Base-by-base conservation (phyloP, 257 asterid species). In the Solanum bukasovii region DNA sequence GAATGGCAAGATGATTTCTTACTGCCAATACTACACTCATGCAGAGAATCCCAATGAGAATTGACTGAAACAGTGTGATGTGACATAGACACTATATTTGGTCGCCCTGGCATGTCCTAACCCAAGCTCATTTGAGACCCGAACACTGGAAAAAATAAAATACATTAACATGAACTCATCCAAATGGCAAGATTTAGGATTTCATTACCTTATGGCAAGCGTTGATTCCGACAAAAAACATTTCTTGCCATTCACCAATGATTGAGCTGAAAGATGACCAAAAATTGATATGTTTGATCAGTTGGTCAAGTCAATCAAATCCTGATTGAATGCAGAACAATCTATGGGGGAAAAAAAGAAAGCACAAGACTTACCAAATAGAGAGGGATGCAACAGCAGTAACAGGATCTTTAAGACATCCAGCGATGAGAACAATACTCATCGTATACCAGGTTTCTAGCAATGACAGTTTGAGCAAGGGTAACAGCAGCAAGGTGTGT, bases 401-500 rank as follows among this genome's bases (percentile, higher is more conserved):
- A 33, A 94, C 96, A 0, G 98, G 98, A 88, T 93, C 89, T 10
- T 93, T 67, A 33, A 95, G 98, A 91, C 92, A 92, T 4, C 99
- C 98, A 0, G 98, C 89, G 10, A 96, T 93, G 31, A 96, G 91
- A 67, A 91, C 92, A 46, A 95, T 94, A 85, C 97, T 94, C 98
- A 93, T 95, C 94, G 93, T 90, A 81, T 95, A 96, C 98, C 99
- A 96, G 49, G 94, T 89, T 90, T 96, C 99, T 40, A 96, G 90
- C 85, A 70, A 95, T 90, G 65, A 93, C 96, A 5, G 95, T 93
- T 84, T 90, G 89, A 4, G 98, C 94, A 90, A 95, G 93, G 2
- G 98, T 90, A 83, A 93, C 91, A 33, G 98, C 94, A 11, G 96
- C 90, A 86, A 95, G 97, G 63, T 95, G 91, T n/a, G 91, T 27